A percentile compares a stretch with the other conserved stretches of the same genome.
phyloP scores from a whole-genome alignment of 208 protist species.

The Borovskyia barvae region DNA sequence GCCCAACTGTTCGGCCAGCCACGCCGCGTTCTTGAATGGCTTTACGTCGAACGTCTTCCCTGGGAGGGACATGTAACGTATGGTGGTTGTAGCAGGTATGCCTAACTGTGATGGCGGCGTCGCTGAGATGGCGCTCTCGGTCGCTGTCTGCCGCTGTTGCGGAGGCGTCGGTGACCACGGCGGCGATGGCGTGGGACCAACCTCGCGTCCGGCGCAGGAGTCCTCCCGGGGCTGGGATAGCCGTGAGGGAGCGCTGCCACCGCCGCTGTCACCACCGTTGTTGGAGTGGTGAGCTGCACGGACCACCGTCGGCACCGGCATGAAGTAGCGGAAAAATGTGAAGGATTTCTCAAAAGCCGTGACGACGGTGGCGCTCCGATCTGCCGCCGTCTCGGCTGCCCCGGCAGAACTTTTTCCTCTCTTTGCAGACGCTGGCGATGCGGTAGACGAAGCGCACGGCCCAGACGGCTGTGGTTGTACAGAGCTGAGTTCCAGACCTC shows the following conservation, averaged over 20 bases:
- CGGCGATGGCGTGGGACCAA: constrained; percentile 2
- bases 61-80: constrained; percentile 25
- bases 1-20: constrained; percentile 55
- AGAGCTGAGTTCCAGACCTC: constrained; percentile 42
- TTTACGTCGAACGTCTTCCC: constrained; percentile 61
- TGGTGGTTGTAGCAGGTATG: constrained; percentile 2
- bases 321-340: constrained; percentile 26
- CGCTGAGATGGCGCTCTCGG: background rate
- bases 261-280: no score
- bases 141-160: constrained; percentile 2
- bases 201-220: no score
- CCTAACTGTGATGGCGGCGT: background rate
- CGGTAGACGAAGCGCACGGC: no score
- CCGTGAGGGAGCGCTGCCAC: no score
- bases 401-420: background rate
- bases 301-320: no score
- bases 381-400: background rate
- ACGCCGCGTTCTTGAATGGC: constrained; percentile 44
- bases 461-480: constrained; percentile 8
- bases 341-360: constrained; percentile 21
- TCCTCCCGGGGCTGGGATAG: no score
- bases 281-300: no score
- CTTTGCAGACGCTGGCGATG: background rate
- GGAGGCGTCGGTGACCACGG: background rate
- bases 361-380: constrained; percentile 19